phyloP scores from a whole-genome alignment of 768 basidiomycete species.

The Xerocomus brunneocitrinus region DNA sequence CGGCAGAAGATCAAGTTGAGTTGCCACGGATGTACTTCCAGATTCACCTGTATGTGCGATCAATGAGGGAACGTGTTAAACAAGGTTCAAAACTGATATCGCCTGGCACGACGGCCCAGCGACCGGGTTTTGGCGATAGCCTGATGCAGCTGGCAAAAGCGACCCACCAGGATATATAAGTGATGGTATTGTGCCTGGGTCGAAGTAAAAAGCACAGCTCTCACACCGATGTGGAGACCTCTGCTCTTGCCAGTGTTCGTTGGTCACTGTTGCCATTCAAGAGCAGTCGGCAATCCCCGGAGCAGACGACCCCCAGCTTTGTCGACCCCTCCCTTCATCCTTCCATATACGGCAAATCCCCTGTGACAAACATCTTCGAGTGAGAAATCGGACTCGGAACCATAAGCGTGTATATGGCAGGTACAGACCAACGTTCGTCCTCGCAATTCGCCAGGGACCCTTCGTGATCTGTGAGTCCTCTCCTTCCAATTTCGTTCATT shows the following conservation, averaged over 20 bases:
- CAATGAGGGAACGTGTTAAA: slow-evolving; percentile 13
- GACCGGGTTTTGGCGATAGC: slow-evolving; percentile 12
- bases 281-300: slow-evolving; percentile 17
- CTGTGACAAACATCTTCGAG: neutral
- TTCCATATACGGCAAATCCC: slow-evolving; percentile 7
- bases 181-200: slow-evolving; percentile 14
- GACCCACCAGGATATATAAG: slow-evolving; percentile 8
- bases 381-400: slow-evolving; percentile 9
- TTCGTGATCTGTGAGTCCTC: slow-evolving; percentile 6
- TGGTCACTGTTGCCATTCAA: neutral
- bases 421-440: slow-evolving; percentile 25
- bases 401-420: slow-evolving; percentile 11
- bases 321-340: slow-evolving; percentile 2
- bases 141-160: slow-evolving; percentile 2
- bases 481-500: slow-evolving; percentile 9
- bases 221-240: neutral
- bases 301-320: neutral
- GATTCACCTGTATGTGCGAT: neutral
- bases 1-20: neutral
- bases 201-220: slow-evolving; percentile 12
- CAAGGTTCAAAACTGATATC: slow-evolving; percentile 12
- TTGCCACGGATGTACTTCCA: slow-evolving; percentile 2
- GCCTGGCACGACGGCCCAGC: slow-evolving; percentile 13
- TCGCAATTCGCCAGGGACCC: slow-evolving; percentile 17
- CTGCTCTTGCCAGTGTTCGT: neutral